Conservation (phyloP, 2,329 filamentous ascomycete genomes). For the Pseudocercospora macadamiae region DNA sequence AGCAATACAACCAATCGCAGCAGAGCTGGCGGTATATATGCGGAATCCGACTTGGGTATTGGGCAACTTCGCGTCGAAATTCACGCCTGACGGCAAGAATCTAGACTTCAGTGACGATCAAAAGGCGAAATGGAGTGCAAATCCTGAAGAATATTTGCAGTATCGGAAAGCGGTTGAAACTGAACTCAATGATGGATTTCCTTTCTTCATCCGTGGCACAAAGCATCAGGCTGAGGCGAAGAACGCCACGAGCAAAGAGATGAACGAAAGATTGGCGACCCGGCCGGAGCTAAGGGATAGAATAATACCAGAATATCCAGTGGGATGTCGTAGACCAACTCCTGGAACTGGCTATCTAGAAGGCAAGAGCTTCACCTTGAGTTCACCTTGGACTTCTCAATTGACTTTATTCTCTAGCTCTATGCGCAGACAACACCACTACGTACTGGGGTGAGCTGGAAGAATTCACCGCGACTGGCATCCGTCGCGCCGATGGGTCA, state of each 20-base stretch:
- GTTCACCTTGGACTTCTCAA: not conserved
- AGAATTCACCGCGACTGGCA: not conserved
- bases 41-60: not conserved
- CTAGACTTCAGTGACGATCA: not conserved
- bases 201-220: not conserved
- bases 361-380: too few species aligned
- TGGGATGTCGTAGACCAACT: too few species aligned
- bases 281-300: too few species aligned
- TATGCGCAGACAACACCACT: not conserved
- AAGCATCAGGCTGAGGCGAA: not conserved
- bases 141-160: not conserved
- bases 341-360: too few species aligned
- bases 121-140: not conserved
- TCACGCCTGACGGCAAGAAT: not conserved
- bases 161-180: not conserved
- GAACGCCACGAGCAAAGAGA: constrained; percentile 32
- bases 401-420: not conserved
- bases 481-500: not conserved
- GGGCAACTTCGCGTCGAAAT: not conserved
- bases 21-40: not conserved
- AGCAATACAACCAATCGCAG: constrained; percentile 7
- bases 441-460: not conserved
- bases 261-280: not conserved
- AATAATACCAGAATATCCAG: too few species aligned
- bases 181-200: not conserved